Percentiles rank a stretch among this genome's conserved stretches.
phyloP scores from a whole-genome alignment of 1,284 basidiomycete genomes.

The Neonothopanus nambi region DNA sequence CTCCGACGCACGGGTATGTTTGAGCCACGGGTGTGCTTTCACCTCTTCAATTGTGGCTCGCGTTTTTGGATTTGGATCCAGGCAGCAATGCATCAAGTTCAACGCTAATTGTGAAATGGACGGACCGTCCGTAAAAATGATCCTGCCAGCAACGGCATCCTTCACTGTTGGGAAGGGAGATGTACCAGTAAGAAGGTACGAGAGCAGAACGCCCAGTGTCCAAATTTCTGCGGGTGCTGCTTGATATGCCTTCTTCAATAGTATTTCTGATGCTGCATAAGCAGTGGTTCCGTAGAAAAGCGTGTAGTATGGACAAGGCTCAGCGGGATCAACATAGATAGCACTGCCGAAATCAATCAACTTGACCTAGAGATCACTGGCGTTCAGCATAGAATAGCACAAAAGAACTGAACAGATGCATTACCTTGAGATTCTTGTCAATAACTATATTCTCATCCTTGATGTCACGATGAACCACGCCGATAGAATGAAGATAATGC shows the following conservation, averaged over 20 bases:
- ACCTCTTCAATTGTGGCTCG: constrained; percentile 75
- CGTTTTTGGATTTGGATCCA: constrained; percentile 69
- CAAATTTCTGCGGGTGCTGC: constrained; percentile 86
- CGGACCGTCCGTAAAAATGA: constrained; percentile 43
- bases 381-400: constrained; percentile 6
- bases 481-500: constrained; percentile 71
- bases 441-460: constrained; percentile 94
- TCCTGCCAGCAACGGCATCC: constrained; percentile 61
- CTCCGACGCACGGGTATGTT: background rate
- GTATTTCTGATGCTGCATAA: constrained; percentile 81
- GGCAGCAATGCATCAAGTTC: constrained; percentile 71
- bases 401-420: constrained; percentile 15
- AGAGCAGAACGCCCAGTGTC: constrained; percentile 89
- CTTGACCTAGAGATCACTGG: constrained; percentile 63
- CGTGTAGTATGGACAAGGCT: constrained; percentile 68
- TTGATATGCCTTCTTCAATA: constrained; percentile 72
- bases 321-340: constrained; percentile 67
- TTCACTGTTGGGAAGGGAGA: constrained; percentile 80
- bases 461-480: constrained; percentile 89
- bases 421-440: constrained; percentile 69
- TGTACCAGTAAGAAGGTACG: constrained; percentile 83
- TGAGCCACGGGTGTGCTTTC: constrained; percentile 76
- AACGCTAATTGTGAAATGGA: constrained; percentile 42
- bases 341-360: constrained; percentile 94
- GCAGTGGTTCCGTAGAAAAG: constrained; percentile 82